A percentile compares a stretch with the other conserved stretches of the same genome.
These are phyloP conservation scores for Strobilomyces confusus DNA, from an alignment of 768 basidiomycete species.

Conservation along the genomic window DNA sequence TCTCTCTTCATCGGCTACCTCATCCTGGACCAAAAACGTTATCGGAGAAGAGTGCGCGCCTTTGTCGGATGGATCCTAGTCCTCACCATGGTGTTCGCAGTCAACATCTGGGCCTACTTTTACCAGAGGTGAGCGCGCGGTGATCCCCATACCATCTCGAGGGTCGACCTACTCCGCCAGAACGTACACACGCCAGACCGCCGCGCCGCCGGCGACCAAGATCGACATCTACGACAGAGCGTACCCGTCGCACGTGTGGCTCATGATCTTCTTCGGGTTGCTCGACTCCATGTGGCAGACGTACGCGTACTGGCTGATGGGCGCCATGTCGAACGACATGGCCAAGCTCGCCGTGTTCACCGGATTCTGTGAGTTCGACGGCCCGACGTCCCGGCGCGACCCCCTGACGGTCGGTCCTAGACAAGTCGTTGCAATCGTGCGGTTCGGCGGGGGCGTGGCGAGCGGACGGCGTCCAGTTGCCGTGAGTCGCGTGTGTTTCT, in stretches of 20 bases:
- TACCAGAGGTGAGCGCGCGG: slow-evolving; percentile 56
- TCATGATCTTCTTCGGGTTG: slow-evolving; percentile 71
- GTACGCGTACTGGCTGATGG: slow-evolving; percentile 80
- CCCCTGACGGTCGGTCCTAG: slow-evolving; percentile 19
- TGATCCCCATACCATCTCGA: background rate
- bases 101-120: slow-evolving; percentile 76
- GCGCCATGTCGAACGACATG: slow-evolving; percentile 82
- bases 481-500: slow-evolving; percentile 46
- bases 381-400: background rate
- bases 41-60: slow-evolving; percentile 65
- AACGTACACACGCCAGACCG: slow-evolving; percentile 56
- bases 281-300: slow-evolving; percentile 88
- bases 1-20: slow-evolving; percentile 64
- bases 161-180: background rate
- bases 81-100: slow-evolving; percentile 58
- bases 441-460: slow-evolving; percentile 73
- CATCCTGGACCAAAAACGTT: slow-evolving; percentile 55
- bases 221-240: slow-evolving; percentile 57
- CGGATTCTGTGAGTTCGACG: slow-evolving; percentile 63
- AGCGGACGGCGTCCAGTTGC: slow-evolving; percentile 56
- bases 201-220: slow-evolving; percentile 33
- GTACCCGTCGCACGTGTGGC: slow-evolving; percentile 55
- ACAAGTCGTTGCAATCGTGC: slow-evolving; percentile 73
- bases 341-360: slow-evolving; percentile 76
- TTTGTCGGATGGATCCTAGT: slow-evolving; percentile 68